These are phyloP conservation scores for Pisolithus microcarpus DNA, from an alignment of 768 basidiomycete genomes.

Conservation along the genomic window DNA sequence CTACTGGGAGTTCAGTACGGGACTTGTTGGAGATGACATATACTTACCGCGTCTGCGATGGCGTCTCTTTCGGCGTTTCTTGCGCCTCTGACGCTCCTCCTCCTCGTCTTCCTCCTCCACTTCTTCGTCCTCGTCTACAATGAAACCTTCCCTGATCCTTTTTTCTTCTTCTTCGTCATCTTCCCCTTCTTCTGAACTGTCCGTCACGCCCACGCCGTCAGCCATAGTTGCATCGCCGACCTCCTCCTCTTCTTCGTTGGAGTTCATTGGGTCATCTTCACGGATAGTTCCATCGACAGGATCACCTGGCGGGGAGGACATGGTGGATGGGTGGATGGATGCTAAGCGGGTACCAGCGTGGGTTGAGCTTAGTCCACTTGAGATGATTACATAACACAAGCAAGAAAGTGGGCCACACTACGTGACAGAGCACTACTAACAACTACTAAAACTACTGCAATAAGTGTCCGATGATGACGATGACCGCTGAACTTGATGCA, in stretches of 20 bases:
- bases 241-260: conserved; percentile 44
- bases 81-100: conserved; percentile 46
- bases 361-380: not conserved
- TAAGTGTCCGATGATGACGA: not conserved
- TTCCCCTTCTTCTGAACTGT: conserved; percentile 85
- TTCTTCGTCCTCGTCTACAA: conserved; percentile 87
- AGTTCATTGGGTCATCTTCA: conserved; percentile 59
- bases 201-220: conserved; percentile 41
- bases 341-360: conserved; percentile 12
- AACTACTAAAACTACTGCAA: no score
- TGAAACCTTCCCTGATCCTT: conserved; percentile 80
- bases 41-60: conserved; percentile 48
- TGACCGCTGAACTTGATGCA: conserved; percentile 21
- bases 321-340: conserved; percentile 30
- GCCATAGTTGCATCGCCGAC: conserved; percentile 50
- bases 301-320: conserved; percentile 49
- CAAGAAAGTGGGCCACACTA: no score
- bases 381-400: not conserved
- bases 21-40: conserved; percentile 7
- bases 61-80: conserved; percentile 61
- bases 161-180: conserved; percentile 87
- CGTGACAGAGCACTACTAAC: no score
- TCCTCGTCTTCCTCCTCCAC: conserved; percentile 61
- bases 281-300: conserved; percentile 26
- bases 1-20: conserved; percentile 16